Conservation (phyloP, 805 yeast species). For the Yamadazyma paraphyllophila region DNA sequence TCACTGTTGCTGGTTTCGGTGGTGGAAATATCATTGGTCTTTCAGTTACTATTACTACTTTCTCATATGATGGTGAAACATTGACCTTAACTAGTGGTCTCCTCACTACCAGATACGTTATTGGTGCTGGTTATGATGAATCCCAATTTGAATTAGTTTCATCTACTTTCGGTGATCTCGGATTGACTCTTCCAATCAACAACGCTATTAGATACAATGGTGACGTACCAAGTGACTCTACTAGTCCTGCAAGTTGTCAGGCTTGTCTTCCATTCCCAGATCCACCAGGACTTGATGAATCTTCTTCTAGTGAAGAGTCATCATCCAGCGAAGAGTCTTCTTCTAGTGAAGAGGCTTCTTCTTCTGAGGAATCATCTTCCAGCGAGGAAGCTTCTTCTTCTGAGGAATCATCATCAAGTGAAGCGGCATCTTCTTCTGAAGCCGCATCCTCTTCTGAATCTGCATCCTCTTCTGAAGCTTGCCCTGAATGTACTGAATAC, state of each 20-base stretch:
- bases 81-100: constrained; percentile 16
- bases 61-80: constrained; percentile 17
- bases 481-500: constrained; percentile 12
- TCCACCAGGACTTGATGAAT: constrained; percentile 11
- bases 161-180: constrained; percentile 13
- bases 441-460: constrained; percentile 4
- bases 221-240: constrained; percentile 11
- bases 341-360: neutral
- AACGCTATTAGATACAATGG: constrained; percentile 14
- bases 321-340: neutral
- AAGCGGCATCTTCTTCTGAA: constrained; percentile 5
- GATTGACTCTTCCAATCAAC: constrained; percentile 9
- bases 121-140: constrained; percentile 20
- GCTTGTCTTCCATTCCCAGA: constrained; percentile 15
- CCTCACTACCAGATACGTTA: constrained; percentile 14
- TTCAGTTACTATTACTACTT: constrained; percentile 6
- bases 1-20: constrained; percentile 26
- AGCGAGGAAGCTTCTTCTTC: constrained; percentile 6
- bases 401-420: constrained; percentile 10
- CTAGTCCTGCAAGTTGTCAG: constrained; percentile 15
- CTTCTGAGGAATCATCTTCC: constrained; percentile 7
- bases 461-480: constrained; percentile 4
- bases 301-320: neutral
- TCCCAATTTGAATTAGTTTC: constrained; percentile 10
- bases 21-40: constrained; percentile 18